These are phyloP conservation scores for Chlorophyllum brunneum DNA, from an alignment of 768 basidiomycete species.

Conservation along the genomic window DNA sequence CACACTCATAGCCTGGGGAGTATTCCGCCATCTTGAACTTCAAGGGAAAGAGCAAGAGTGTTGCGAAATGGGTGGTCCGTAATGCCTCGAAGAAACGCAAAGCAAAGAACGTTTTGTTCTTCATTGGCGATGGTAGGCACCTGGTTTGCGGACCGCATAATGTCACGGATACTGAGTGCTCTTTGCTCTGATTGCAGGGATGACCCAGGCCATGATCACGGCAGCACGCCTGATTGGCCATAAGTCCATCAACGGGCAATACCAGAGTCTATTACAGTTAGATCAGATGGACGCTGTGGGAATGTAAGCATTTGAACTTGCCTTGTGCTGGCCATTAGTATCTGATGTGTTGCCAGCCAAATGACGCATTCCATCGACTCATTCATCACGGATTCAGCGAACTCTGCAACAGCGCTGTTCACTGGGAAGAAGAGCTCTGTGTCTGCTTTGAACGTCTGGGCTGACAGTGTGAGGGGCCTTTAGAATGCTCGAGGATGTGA, in stretches of 20 bases:
- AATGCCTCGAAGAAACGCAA: slow-evolving; percentile 28
- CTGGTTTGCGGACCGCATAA: no score
- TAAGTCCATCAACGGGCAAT: slow-evolving; percentile 43
- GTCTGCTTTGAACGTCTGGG: slow-evolving; percentile 37
- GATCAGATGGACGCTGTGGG: slow-evolving; percentile 44
- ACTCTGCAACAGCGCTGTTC: slow-evolving; percentile 43
- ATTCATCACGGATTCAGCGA: slow-evolving; percentile 45
- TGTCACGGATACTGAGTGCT: no score
- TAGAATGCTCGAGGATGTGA: no score
- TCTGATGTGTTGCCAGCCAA: slow-evolving; percentile 25
- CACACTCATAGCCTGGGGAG: slow-evolving; percentile 30
- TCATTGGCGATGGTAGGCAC: slow-evolving; percentile 45
- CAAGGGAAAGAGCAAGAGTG: slow-evolving; percentile 29
- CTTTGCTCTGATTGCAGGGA: slow-evolving; percentile 27
- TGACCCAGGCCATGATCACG: slow-evolving; percentile 47
- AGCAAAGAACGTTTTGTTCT: slow-evolving; percentile 42
- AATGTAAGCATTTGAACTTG: slow-evolving; percentile 26
- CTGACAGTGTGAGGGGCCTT: slow-evolving; percentile 41
- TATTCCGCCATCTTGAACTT: slow-evolving; percentile 37
- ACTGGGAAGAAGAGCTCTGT: slow-evolving; percentile 42
- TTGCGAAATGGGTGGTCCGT: slow-evolving; percentile 37
- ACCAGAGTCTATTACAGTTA: slow-evolving; percentile 44
- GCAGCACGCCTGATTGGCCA: slow-evolving; percentile 42
- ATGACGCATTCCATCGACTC: slow-evolving; percentile 47
- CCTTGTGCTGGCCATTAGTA: neutral